Conservation (phyloP, 148 eudicot genomes). For the Diospyros lotus region DNA sequence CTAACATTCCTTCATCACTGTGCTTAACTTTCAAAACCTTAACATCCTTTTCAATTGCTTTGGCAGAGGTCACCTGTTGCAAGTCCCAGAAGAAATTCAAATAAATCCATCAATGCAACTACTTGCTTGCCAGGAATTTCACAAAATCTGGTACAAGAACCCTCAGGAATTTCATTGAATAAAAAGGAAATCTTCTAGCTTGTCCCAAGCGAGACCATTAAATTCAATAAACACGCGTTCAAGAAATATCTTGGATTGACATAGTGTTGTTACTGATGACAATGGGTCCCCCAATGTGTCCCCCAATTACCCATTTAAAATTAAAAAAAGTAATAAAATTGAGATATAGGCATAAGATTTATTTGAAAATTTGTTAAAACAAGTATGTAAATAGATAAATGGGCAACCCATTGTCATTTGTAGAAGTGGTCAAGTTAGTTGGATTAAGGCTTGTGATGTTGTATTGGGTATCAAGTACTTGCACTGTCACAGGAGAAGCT, state of each 20-base stretch:
- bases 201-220: background rate
- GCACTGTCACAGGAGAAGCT: too few species aligned
- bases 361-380: too few species aligned
- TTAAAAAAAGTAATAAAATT: too few species aligned
- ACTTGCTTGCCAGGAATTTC: background rate
- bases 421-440: too few species aligned
- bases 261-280: too few species aligned
- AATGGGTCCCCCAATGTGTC: too few species aligned
- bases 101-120: background rate
- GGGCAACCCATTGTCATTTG: too few species aligned
- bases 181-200: background rate
- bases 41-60: conserved; percentile 71
- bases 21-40: conserved; percentile 67
- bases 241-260: background rate
- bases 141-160: background rate
- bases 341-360: too few species aligned
- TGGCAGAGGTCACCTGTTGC: conserved; percentile 65
- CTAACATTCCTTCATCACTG: conserved; percentile 63
- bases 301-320: too few species aligned
- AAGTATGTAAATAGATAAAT: too few species aligned
- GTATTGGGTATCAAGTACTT: too few species aligned
- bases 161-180: background rate
- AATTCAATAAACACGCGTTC: background rate
- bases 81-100: conserved; percentile 7
- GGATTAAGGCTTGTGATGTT: too few species aligned